A percentile compares a stretch with the other conserved stretches of the same genome.
Conservation (phyloP, 208 protist species). For the Trypanosoma brucei region DNA sequence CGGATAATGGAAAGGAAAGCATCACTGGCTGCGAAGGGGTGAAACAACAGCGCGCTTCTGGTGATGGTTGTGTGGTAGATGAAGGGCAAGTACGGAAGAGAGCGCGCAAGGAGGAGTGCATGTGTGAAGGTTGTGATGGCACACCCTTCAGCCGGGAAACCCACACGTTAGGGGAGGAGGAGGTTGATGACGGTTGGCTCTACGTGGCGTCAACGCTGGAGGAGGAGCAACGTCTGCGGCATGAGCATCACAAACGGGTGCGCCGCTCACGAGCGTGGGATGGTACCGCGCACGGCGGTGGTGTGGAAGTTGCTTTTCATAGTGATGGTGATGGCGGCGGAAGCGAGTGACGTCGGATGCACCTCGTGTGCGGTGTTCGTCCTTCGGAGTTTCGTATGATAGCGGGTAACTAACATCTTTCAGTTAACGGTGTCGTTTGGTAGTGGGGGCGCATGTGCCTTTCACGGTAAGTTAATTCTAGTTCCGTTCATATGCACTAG, state of each 20-base stretch:
- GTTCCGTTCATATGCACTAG: too few relatives aligned
- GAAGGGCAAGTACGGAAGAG: neutral
- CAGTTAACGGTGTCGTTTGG: too few relatives aligned
- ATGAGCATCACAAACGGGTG: conserved; percentile 36
- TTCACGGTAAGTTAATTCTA: too few relatives aligned
- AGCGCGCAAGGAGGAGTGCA: neutral
- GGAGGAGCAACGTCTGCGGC: conserved; percentile 26
- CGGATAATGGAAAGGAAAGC: conserved; percentile 24
- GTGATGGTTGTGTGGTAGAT: neutral
- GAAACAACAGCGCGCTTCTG: neutral
- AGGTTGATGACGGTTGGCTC: conserved; percentile 64
- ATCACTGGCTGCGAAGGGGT: neutral
- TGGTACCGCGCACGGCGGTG: neutral
- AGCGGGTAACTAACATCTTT: too few relatives aligned
- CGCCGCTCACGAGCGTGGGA: conserved; percentile 32
- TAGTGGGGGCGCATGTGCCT: too few relatives aligned
- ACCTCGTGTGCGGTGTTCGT: too few relatives aligned
- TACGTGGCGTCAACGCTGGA: conserved; percentile 42
- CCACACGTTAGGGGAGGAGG: neutral
- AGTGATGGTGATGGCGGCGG: conserved; percentile 10
- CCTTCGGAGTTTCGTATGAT: too few relatives aligned
- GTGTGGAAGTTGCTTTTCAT: neutral
- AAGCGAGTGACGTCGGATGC: conserved; percentile 17
- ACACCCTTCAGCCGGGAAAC: neutral
- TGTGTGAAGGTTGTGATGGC: neutral